Evolutionary conservation across 2,329 filamentous ascomycete genomes (phyloP).

Genomic region (Claviceps purpurea): DNA sequence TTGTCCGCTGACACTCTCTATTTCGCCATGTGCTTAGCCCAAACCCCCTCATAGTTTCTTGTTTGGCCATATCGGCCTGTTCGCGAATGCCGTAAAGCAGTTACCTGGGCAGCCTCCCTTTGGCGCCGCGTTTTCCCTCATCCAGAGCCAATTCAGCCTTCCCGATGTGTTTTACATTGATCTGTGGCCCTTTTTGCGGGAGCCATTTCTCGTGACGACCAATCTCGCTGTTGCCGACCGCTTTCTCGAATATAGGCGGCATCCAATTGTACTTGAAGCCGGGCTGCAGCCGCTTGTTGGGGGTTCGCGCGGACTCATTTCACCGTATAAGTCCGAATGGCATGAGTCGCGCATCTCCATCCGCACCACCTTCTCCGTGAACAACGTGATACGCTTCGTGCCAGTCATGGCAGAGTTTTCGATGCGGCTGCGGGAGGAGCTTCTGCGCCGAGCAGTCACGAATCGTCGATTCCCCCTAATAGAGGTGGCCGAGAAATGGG

Average conservation of each 20-base stretch:
- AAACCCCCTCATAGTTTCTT: constrained; percentile 2
- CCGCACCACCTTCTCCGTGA: not conserved
- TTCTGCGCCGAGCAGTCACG: not conserved
- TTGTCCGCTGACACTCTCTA: not conserved
- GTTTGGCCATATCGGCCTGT: not conserved
- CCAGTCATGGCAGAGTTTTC: constrained; percentile 1
- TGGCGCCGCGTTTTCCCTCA: not conserved
- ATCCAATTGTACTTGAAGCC: not conserved
- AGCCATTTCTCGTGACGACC: not conserved
- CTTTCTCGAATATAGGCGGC: constrained; percentile 1
- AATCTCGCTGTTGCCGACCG: not conserved
- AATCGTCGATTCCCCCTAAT: not conserved
- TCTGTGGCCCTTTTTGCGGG: not conserved
- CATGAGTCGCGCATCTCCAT: constrained; percentile 1
- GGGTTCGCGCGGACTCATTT: constrained; percentile 1
- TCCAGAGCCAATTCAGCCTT: not conserved
- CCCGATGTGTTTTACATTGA: constrained; percentile 3
- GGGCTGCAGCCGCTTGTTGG: constrained; percentile 1
- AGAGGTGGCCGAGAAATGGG: not conserved
- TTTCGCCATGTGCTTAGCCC: not conserved
- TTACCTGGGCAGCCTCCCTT: not conserved
- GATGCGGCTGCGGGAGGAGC: not conserved
- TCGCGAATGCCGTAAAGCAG: not conserved
- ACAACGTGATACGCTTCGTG: constrained; percentile 1
- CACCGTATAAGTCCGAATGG: not conserved